Evolutionary conservation across 179 eudicot species (phyloP), one percentile per base, ranked within the genome.

Genomic region (Camellia oleifera): DNA sequence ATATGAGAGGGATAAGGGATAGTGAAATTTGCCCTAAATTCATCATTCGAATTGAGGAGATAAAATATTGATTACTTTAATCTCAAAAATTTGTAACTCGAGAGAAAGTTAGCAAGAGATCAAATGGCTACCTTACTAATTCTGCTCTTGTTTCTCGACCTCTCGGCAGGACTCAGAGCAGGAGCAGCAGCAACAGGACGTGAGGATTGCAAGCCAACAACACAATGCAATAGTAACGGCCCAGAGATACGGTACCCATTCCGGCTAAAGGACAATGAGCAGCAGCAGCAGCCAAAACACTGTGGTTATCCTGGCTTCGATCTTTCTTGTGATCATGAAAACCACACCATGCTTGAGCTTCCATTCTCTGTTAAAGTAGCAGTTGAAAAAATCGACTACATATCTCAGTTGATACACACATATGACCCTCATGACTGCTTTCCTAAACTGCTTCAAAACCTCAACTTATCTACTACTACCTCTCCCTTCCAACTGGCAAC

Each of bases 191-290:
- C 58, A 61, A 62, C 65, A 2, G 77, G 64, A 1, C 77, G 77
- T 42, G 77, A 81, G 4, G 77, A 64, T 12, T 83, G 85, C 71
- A 9, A 7, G 50, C 80, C 72, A 18, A 17, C 74, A 20, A 20
- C 23, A 20, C 23, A 20, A 20, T 20, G 23, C 23, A 20, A 20
- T 20, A 20, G 23, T 20, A 20, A 20, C 23, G 23, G 52, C 52
- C 87, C 87, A 5, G 13, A 12, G 0, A 54, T 81, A 75, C 82
- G 84, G 42, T 84, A 78, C 78, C 87, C 87, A 2, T 84, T 84
- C 78, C 67, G 80, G 17, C 77, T 84, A 4, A 68, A 48, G 12
- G 79, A 18, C 78, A 0, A 48, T 0, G 0, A 0, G 5, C 32
- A 26, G 32, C 32, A 26, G 5, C 6, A 7, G 5, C 52, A 48